Evolutionary conservation across 495 filamentous ascomycete genomes (phyloP), one percentile per base, ranked within the genome.

Genomic region (Aspergillus saccharolyticus): DNA sequence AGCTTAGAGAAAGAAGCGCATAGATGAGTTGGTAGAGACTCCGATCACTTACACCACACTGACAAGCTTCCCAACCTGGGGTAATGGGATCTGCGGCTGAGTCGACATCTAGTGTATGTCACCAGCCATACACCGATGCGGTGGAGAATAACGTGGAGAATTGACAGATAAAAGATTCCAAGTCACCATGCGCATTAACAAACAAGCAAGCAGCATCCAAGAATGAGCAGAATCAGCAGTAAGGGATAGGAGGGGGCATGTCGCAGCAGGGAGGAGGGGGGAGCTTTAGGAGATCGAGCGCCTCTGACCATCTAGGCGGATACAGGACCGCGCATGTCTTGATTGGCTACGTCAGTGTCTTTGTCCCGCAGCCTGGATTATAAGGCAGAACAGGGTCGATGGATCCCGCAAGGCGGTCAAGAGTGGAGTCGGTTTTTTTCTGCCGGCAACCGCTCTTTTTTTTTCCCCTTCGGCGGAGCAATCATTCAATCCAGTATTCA

Each of bases 1-100:
- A 30, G 18, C 19, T 16, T 25, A 4, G 1, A 17, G 18, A 42
- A 42, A 0, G 22, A 53, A 53, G 39, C 14, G 33, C 28, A 43
- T n/a, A 30, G 51, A 5, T 19, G 5, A 30, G 21, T 12, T 8
- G 12, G 5, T 12, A 39, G 12, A 2, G 33, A 5, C 4, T 10
- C 33, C 2, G 14, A 39, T 39, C n/a, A 66, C 78, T 61, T 68
- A 83, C 80, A 83, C 80, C 48, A 84, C 71, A 63, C 75, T 83
- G 61, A 83, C 69, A 42, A 81, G 80, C 70, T 78, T 83, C 63
- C 76, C 79, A 42, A 78, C 73, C 52, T 76, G 72, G 68, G 78
- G 72, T 57, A 77, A 66, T 45, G 70, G 69, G 57, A 70, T 70
- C 60, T 73, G 72, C 59, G 71, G 63, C 68, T 72, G 68, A 60